Evolutionary conservation across 2,329 filamentous ascomycete genomes (phyloP).

Genomic region (Periconia sp.): DNA sequence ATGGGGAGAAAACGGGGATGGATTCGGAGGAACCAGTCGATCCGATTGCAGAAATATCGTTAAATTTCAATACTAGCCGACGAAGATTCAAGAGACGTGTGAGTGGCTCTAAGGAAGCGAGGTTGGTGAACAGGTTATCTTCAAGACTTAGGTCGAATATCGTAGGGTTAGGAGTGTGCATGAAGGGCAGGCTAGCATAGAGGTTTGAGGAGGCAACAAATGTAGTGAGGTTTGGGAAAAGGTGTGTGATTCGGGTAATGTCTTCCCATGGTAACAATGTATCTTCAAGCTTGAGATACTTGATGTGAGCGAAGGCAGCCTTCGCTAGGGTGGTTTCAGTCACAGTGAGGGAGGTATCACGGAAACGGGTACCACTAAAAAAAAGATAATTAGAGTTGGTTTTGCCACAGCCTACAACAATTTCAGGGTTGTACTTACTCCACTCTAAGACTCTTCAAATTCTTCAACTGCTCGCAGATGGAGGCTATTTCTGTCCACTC

Average conservation of each 20-base stretch:
- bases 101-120: conserved; percentile 62
- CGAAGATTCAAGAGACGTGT: conserved; percentile 58
- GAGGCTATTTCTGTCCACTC: conserved; percentile 65
- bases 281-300: conserved; percentile 52
- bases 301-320: conserved; percentile 42
- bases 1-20: conserved; percentile 25
- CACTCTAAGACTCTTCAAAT: conserved; percentile 66
- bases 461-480: conserved; percentile 71
- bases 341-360: conserved; percentile 29
- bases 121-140: conserved; percentile 66
- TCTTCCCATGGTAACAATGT: conserved; percentile 46
- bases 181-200: conserved; percentile 32
- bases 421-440: conserved; percentile 58
- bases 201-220: conserved; percentile 51
- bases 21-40: conserved; percentile 14
- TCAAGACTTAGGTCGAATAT: conserved; percentile 70
- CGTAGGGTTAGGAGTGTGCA: conserved; percentile 48
- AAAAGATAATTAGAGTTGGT: conserved; percentile 4
- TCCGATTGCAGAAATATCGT: conserved; percentile 60
- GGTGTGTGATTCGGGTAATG: conserved; percentile 45
- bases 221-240: conserved; percentile 58
- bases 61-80: conserved; percentile 69
- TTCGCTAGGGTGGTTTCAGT: conserved; percentile 24
- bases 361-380: conserved; percentile 72
- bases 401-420: not conserved